Conservation (phyloP, 164 flowering plant genomes). For the Vitis vinifera region DNA sequence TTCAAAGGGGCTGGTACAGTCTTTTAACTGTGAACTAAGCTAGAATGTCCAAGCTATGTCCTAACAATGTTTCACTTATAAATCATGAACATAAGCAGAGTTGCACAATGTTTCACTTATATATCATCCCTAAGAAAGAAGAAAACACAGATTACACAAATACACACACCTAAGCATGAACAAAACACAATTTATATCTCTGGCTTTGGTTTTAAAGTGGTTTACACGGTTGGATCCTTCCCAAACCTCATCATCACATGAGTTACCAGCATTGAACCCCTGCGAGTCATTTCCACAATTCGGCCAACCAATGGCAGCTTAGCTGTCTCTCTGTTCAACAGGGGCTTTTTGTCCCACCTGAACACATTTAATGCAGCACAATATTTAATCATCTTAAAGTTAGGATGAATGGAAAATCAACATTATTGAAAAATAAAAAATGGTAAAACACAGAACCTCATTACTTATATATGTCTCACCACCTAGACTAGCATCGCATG, state of each 20-base stretch:
- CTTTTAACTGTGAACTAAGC: no score
- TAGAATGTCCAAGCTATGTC: no score
- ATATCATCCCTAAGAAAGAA: not conserved
- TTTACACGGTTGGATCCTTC: conserved; percentile 57
- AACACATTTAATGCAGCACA: conserved; percentile 1
- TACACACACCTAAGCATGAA: not conserved
- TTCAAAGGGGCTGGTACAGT: no score
- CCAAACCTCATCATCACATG: conserved; percentile 87
- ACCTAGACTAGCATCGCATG: no score
- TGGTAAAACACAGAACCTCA: not conserved
- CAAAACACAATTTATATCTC: not conserved
- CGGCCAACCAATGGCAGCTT: conserved; percentile 62
- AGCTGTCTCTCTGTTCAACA: conserved; percentile 65
- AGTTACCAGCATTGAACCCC: conserved; percentile 73
- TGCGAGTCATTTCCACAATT: conserved; percentile 44
- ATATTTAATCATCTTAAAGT: not conserved
- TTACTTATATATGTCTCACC: no score
- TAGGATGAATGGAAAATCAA: not conserved
- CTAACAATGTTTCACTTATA: no score
- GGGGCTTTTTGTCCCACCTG: conserved; percentile 93
- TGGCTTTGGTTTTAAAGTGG: not conserved
- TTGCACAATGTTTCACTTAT: not conserved
- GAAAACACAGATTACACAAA: not conserved
- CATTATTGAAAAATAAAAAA: not conserved
- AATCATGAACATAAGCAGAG: no score